Evolutionary conservation across 2,329 filamentous ascomycete species (phyloP).

Genomic region (Colletotrichum sublineola): DNA sequence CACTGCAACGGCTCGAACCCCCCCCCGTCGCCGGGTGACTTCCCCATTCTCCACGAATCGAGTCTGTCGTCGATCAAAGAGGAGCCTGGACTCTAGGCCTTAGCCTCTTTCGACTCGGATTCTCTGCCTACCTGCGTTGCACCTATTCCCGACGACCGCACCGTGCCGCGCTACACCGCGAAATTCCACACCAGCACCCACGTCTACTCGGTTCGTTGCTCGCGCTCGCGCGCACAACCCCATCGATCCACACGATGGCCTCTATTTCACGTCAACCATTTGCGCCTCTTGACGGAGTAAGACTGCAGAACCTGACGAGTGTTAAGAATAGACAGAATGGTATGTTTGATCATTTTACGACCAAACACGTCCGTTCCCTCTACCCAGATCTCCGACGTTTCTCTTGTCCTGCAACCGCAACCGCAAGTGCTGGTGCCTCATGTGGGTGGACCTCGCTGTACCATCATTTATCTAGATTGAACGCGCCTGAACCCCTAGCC

Average conservation of each 20-base stretch:
- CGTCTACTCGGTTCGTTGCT: slow-evolving; percentile 20
- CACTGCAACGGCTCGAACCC: slow-evolving; percentile 12
- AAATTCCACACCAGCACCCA: slow-evolving; percentile 6
- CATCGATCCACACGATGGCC: slow-evolving; percentile 60
- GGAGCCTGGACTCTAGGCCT: slow-evolving; percentile 12
- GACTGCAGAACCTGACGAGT: slow-evolving; percentile 79
- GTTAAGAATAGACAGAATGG: slow-evolving; percentile 84
- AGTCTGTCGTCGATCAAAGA: slow-evolving; percentile 32
- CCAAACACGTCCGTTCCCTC: slow-evolving; percentile 22
- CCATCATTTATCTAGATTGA: background rate
- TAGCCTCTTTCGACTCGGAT: slow-evolving; percentile 8
- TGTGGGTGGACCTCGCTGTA: background rate
- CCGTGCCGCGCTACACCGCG: background rate
- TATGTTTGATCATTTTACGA: slow-evolving; percentile 55
- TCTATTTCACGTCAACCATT: slow-evolving; percentile 78
- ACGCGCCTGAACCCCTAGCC: slow-evolving; percentile 29
- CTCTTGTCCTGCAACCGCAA: background rate
- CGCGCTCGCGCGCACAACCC: slow-evolving; percentile 21
- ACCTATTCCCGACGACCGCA: slow-evolving; percentile 4
- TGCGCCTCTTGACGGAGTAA: slow-evolving; percentile 76
- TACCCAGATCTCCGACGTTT: background rate
- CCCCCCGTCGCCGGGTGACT: background rate
- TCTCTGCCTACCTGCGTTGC: slow-evolving; percentile 6
- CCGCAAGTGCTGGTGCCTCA: slow-evolving; percentile 4
- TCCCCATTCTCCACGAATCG: slow-evolving; percentile 35